These are phyloP conservation scores for Astragalus membranaceus DNA, from an alignment of 306 rosid species.

Conservation along the genomic window DNA sequence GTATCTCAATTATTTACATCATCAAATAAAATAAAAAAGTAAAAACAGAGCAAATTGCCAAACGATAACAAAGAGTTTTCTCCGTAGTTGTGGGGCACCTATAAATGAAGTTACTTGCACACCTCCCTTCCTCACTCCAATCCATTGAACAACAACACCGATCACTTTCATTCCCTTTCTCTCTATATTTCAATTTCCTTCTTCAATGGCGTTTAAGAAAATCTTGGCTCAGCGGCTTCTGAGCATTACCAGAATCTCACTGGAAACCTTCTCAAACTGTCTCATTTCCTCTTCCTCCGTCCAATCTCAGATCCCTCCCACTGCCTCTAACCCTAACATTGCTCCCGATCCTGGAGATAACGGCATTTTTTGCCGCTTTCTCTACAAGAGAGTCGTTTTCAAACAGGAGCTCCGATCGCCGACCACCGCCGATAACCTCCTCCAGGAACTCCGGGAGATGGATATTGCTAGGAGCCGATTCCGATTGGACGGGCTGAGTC, in stretches of 20 bases:
- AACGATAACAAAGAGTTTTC: background rate
- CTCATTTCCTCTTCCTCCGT: slow-evolving; percentile 54
- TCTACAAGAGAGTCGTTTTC: slow-evolving; percentile 33
- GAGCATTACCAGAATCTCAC: slow-evolving; percentile 43
- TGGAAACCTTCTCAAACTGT: slow-evolving; percentile 40
- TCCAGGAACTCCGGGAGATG: slow-evolving; percentile 43
- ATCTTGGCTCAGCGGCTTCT: slow-evolving; percentile 63
- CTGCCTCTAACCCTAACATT: slow-evolving; percentile 26
- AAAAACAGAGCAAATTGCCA: background rate
- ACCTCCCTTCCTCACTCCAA: background rate
- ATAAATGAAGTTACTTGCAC: slow-evolving; percentile 23
- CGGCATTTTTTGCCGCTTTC: slow-evolving; percentile 48
- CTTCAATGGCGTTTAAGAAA: slow-evolving; percentile 65
- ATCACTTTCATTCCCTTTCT: background rate
- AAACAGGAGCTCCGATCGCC: slow-evolving; percentile 26
- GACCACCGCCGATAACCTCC: slow-evolving; percentile 24
- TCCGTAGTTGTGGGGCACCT: slow-evolving; percentile 42
- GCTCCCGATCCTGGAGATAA: slow-evolving; percentile 69
- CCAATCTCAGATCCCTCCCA: slow-evolving; percentile 24
- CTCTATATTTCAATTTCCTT: background rate
- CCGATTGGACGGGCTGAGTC: slow-evolving; percentile 57
- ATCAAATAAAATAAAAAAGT: too few species aligned
- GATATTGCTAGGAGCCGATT: slow-evolving; percentile 50
- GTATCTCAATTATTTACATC: background rate
- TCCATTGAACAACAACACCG: background rate